phyloP scores from a whole-genome alignment of 2,329 filamentous ascomycete species.

The Penicillium sp. region DNA sequence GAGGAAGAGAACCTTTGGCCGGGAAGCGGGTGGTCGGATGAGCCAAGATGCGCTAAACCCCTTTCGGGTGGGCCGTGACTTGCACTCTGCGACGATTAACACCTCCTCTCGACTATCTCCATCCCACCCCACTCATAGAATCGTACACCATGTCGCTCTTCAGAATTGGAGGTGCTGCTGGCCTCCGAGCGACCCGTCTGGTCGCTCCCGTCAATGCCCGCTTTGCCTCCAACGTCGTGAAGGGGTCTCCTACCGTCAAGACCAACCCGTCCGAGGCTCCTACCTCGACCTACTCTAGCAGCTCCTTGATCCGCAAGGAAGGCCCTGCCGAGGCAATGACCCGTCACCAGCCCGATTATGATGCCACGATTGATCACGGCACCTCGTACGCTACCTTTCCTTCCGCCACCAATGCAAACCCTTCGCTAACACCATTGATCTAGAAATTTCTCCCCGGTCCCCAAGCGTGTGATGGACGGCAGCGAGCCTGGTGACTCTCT shows the following conservation, averaged over 20 bases:
- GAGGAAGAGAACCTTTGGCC: constrained; percentile 34
- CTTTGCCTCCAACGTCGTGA: constrained; percentile 36
- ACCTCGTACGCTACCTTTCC: constrained; percentile 68
- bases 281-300: constrained; percentile 35
- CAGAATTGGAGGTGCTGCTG: constrained; percentile 49
- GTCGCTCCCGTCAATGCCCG: constrained; percentile 36
- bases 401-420: constrained; percentile 2
- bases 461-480: constrained; percentile 84
- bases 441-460: constrained; percentile 87
- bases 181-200: constrained; percentile 33
- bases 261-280: constrained; percentile 48
- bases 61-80: constrained; percentile 32
- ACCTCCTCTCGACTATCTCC: constrained; percentile 29
- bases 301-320: constrained; percentile 52
- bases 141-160: constrained; percentile 62
- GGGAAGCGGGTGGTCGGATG: constrained; percentile 39
- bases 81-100: constrained; percentile 27
- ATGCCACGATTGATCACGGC: constrained; percentile 76
- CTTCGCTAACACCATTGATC: constrained; percentile 25
- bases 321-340: constrained; percentile 50
- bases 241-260: constrained; percentile 56
- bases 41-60: constrained; percentile 35
- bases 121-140: constrained; percentile 18
- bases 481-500: constrained; percentile 74
- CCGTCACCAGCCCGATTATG: constrained; percentile 76